phyloP scores from a whole-genome alignment of 31 red algal species.

The Porphyra umbilicalis region DNA sequence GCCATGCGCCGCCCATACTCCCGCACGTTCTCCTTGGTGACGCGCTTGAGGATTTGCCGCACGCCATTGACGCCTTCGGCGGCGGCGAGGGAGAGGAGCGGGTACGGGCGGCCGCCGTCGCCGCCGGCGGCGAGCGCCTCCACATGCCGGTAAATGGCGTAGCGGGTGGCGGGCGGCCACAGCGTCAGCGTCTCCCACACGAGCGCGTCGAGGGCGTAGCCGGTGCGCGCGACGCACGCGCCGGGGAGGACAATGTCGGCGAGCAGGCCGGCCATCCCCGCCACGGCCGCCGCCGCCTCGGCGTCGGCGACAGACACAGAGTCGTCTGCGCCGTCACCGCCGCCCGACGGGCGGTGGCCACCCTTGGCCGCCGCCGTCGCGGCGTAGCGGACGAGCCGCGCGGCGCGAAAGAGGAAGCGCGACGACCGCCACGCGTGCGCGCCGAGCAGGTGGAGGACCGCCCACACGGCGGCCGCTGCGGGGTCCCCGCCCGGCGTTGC shows the following conservation, averaged over 20 bases:
- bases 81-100: background rate
- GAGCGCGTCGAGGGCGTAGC: background rate
- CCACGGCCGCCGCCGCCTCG: too few relatives aligned
- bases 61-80: background rate
- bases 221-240: background rate
- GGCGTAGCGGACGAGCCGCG: background rate
- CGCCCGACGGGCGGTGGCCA: background rate
- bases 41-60: background rate
- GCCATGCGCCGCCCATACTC: background rate
- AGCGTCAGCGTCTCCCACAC: background rate
- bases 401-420: background rate
- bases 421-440: background rate
- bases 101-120: background rate
- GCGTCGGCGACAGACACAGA: background rate
- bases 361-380: background rate
- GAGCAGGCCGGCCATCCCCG: background rate
- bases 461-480: background rate
- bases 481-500: background rate
- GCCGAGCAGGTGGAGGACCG: background rate
- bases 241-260: background rate
- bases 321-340: background rate
- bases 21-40: background rate
- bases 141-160: background rate
- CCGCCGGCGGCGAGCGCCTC: background rate
- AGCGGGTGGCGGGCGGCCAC: background rate